phyloP scores from a whole-genome alignment of 2,329 filamentous ascomycete species.

The Camillea tinctor region DNA sequence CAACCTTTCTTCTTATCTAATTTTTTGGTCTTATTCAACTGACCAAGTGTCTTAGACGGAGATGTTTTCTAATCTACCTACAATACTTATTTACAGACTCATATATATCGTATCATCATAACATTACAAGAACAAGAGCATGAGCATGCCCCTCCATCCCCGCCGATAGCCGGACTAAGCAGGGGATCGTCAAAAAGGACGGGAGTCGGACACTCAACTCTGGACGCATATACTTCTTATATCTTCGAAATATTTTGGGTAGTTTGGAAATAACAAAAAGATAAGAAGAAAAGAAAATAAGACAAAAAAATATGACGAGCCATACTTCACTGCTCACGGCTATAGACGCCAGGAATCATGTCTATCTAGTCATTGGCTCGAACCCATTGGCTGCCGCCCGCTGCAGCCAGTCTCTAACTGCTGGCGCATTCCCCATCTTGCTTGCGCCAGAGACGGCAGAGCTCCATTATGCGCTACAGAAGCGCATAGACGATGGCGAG shows the following conservation, averaged over 20 bases:
- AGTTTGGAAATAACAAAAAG: too few relatives aligned
- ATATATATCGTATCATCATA: too few relatives aligned
- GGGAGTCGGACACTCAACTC: neutral
- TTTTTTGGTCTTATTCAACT: too few relatives aligned
- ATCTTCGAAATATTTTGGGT: neutral
- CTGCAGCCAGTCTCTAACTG: conserved; percentile 74
- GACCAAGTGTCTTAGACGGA: too few relatives aligned
- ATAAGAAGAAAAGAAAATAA: too few relatives aligned
- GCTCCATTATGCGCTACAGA: conserved; percentile 57
- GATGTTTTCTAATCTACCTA: too few relatives aligned
- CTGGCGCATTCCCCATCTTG: conserved; percentile 78
- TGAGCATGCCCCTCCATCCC: neutral
- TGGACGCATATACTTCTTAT: neutral
- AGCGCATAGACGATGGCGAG: conserved; percentile 63
- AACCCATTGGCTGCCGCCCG: conserved; percentile 85
- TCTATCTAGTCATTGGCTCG: conserved; percentile 83
- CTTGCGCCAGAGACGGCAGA: conserved; percentile 67
- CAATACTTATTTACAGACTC: too few relatives aligned
- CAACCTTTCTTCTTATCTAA: too few relatives aligned
- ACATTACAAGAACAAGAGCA: too few relatives aligned
- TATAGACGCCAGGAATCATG: conserved; percentile 64
- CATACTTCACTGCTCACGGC: conserved; percentile 65
- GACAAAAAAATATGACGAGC: conserved; percentile 15
- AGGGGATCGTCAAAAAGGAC: neutral
- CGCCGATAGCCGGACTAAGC: neutral